Percentiles rank a stretch among this genome's conserved stretches.
phyloP scores from a whole-genome alignment of 2,329 filamentous ascomycete genomes.

The Canariomyces notabilis region DNA sequence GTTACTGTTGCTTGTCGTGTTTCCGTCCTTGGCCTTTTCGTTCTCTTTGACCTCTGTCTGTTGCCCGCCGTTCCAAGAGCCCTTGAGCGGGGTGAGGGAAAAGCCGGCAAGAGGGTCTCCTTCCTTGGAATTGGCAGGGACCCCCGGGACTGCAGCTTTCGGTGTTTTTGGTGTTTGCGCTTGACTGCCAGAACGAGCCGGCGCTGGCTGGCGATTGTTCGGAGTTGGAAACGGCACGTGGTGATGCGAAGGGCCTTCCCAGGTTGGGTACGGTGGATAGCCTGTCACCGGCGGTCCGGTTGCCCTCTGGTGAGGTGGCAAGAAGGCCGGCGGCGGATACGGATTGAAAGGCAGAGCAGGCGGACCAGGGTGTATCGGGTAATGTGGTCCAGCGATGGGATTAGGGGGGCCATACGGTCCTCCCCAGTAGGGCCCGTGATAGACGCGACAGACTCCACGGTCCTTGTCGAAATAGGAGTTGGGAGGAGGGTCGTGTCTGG shows the following conservation, averaged over 20 bases:
- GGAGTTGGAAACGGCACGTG: constrained; percentile 1
- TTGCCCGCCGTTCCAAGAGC: background rate
- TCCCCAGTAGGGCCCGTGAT: constrained; percentile 53
- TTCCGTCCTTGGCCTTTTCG: background rate
- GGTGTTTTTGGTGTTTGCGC: background rate
- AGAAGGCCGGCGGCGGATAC: background rate
- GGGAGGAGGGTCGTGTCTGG: constrained; percentile 47
- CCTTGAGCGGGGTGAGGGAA: constrained; percentile 2
- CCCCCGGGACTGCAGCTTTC: background rate
- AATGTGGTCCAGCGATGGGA: constrained; percentile 33
- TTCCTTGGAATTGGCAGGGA: background rate
- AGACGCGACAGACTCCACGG: constrained; percentile 50
- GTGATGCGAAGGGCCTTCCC: background rate
- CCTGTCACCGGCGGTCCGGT: background rate
- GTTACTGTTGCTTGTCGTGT: background rate
- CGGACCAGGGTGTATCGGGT: constrained; percentile 32
- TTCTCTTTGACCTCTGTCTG: background rate
- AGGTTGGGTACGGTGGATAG: constrained; percentile 3
- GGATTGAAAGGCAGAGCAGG: constrained; percentile 19
- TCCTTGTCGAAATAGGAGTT: constrained; percentile 56
- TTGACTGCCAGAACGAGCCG: background rate
- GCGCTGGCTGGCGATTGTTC: background rate
- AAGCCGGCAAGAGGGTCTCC: constrained; percentile 2
- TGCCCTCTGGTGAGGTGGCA: background rate
- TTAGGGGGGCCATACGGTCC: constrained; percentile 46